phyloP scores from a whole-genome alignment of 2,329 filamentous ascomycete genomes.

The Aspergillus amoenus region DNA sequence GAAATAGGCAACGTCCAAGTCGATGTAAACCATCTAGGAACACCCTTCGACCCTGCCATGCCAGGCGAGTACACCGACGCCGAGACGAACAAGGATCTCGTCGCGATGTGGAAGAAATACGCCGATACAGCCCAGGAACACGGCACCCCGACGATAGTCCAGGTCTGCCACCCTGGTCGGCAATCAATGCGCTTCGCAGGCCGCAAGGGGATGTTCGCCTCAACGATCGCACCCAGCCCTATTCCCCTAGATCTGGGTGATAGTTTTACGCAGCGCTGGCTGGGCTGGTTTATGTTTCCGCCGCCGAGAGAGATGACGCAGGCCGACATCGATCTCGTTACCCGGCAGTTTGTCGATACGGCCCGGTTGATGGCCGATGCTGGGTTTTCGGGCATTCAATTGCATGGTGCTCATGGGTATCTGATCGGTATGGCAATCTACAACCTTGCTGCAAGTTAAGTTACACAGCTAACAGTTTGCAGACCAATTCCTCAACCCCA shows the following conservation, averaged over 20 bases:
- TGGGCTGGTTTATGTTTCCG: slow-evolving; percentile 38
- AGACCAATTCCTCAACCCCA: slow-evolving; percentile 40
- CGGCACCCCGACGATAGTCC: slow-evolving; percentile 45
- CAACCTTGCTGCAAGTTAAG: neutral
- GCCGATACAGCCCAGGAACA: slow-evolving; percentile 34
- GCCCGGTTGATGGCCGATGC: slow-evolving; percentile 52
- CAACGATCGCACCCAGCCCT: slow-evolving; percentile 38
- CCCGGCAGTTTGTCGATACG: slow-evolving; percentile 53
- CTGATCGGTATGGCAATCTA: slow-evolving; percentile 42
- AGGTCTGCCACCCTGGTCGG: slow-evolving; percentile 47
- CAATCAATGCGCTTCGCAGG: slow-evolving; percentile 45
- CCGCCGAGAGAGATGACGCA: slow-evolving; percentile 58
- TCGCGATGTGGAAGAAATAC: slow-evolving; percentile 30
- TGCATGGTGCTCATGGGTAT: slow-evolving; percentile 56
- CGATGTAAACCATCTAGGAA: slow-evolving; percentile 43
- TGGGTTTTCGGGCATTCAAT: slow-evolving; percentile 55
- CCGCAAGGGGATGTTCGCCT: slow-evolving; percentile 31
- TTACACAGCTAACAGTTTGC: neutral
- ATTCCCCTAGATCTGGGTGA: slow-evolving; percentile 43
- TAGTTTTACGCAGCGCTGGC: slow-evolving; percentile 35
- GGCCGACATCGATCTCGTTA: slow-evolving; percentile 54
- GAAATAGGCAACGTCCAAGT: slow-evolving; percentile 43
- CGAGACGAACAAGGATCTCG: slow-evolving; percentile 16
- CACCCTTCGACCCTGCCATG: slow-evolving; percentile 30
- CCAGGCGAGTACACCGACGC: slow-evolving; percentile 25